These are phyloP conservation scores for Cenococcum geophilum DNA, from an alignment of 495 filamentous ascomycete species.

Conservation along the genomic window DNA sequence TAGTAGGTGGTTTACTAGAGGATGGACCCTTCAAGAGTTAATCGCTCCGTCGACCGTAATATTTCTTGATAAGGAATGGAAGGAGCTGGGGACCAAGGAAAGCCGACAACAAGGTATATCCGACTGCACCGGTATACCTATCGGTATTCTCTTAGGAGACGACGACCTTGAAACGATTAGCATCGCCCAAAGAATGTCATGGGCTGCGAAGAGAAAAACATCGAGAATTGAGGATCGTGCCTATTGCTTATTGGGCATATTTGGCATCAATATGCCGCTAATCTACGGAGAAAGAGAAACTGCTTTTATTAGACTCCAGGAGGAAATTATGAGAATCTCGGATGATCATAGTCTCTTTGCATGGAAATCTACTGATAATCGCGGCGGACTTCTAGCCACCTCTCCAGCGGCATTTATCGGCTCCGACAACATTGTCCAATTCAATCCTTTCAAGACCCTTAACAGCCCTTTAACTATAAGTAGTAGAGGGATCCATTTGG, in stretches of 20 bases:
- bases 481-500: neutral
- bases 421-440: constrained; percentile 7
- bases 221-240: constrained; percentile 20
- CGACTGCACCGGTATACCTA: neutral
- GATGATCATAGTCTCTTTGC: constrained; percentile 12
- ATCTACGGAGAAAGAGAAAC: constrained; percentile 24
- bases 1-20: constrained; percentile 26
- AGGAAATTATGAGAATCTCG: constrained; percentile 15
- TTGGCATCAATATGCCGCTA: constrained; percentile 27
- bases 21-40: constrained; percentile 28
- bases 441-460: neutral
- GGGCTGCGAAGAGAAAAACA: constrained; percentile 15
- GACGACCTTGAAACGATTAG: neutral
- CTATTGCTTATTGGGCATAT: constrained; percentile 27
- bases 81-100: constrained; percentile 7
- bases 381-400: constrained; percentile 7
- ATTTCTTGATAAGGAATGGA: constrained; percentile 16
- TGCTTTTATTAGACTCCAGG: constrained; percentile 26
- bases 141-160: neutral
- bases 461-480: neutral
- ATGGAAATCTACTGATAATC: constrained; percentile 3
- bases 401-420: constrained; percentile 2
- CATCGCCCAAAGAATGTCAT: constrained; percentile 25
- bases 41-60: constrained; percentile 16
- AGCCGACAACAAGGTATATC: neutral